Evolutionary conservation across 2,329 filamentous ascomycete species (phyloP).

Genomic region (Boeremia exigua): DNA sequence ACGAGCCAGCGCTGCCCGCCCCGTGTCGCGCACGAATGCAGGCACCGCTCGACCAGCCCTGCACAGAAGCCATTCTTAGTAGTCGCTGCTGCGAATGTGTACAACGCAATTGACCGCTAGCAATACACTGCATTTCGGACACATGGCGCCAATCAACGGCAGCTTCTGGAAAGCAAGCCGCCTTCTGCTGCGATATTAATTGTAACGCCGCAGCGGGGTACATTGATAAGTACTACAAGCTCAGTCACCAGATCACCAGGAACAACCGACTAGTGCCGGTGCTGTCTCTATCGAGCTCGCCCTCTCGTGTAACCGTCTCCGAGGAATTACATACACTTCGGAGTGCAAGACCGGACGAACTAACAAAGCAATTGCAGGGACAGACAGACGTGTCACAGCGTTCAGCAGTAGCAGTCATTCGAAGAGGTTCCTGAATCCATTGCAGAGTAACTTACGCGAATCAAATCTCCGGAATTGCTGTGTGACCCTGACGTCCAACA

Average conservation of each 20-base stretch:
- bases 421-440: background rate
- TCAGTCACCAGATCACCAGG: conserved; percentile 31
- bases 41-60: conserved; percentile 25
- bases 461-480: background rate
- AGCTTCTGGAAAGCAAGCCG: conserved; percentile 33
- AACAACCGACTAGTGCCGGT: conserved; percentile 8
- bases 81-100: background rate
- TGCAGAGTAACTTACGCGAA: background rate
- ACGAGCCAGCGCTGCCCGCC: conserved; percentile 21
- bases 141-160: background rate
- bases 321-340: conserved; percentile 1
- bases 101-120: too few species aligned
- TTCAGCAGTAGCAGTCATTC: background rate
- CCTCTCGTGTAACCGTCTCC: conserved; percentile 11
- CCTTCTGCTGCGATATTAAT: conserved; percentile 31
- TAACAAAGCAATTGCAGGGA: too few species aligned
- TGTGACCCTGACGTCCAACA: conserved; percentile 5
- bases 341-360: background rate
- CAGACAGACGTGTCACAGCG: background rate
- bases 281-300: conserved; percentile 7
- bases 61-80: conserved; percentile 19
- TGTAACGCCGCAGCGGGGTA: conserved; percentile 40
- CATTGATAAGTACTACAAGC: conserved; percentile 43
- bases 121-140: conserved; percentile 1
- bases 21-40: conserved; percentile 25